Evolutionary conservation across 176 grass and related monocot species (phyloP).

Genomic region (Thinopyrum elongatum): DNA sequence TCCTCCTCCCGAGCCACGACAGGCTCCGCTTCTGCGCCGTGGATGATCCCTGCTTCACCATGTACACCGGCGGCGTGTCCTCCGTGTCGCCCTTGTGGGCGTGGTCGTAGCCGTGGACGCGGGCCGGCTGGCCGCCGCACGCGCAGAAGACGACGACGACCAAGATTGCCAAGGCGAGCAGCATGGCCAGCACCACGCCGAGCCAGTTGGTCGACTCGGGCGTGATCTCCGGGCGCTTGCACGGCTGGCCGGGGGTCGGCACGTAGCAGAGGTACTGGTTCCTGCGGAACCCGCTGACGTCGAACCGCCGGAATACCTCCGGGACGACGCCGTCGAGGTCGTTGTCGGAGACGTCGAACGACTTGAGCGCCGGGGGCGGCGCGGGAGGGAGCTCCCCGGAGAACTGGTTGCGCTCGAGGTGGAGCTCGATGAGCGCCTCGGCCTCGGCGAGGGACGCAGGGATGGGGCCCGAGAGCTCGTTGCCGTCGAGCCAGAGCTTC

Average conservation of each 20-base stretch:
- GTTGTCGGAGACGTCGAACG: constrained; percentile 64
- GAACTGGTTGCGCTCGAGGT: constrained; percentile 62
- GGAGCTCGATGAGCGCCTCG: constrained; percentile 63
- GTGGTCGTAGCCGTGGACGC: background rate
- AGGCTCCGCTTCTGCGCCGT: constrained; percentile 26
- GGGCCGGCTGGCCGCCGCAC: background rate
- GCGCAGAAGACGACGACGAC: background rate
- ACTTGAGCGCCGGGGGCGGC: constrained; percentile 42
- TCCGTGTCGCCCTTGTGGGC: constrained; percentile 14
- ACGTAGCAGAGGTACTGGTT: constrained; percentile 65
- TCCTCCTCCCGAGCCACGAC: constrained; percentile 41
- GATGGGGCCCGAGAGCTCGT: constrained; percentile 53
- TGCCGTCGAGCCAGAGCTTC: constrained; percentile 85
- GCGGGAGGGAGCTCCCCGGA: constrained; percentile 44
- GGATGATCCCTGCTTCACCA: constrained; percentile 29
- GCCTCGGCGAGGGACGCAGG: constrained; percentile 45
- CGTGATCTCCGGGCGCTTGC: constrained; percentile 17
- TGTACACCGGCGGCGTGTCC: constrained; percentile 41
- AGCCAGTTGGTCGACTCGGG: background rate
- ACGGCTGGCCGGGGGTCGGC: constrained; percentile 16
- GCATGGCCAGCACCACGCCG: background rate
- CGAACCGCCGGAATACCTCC: constrained; percentile 61
- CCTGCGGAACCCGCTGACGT: constrained; percentile 41
- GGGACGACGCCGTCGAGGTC: constrained; percentile 72
- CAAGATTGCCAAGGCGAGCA: constrained; percentile 13